A percentile compares a stretch with the other conserved stretches of the same genome.
These are phyloP conservation scores for Trametes gibbosa DNA, from an alignment of 768 basidiomycete species.

Conservation along the genomic window DNA sequence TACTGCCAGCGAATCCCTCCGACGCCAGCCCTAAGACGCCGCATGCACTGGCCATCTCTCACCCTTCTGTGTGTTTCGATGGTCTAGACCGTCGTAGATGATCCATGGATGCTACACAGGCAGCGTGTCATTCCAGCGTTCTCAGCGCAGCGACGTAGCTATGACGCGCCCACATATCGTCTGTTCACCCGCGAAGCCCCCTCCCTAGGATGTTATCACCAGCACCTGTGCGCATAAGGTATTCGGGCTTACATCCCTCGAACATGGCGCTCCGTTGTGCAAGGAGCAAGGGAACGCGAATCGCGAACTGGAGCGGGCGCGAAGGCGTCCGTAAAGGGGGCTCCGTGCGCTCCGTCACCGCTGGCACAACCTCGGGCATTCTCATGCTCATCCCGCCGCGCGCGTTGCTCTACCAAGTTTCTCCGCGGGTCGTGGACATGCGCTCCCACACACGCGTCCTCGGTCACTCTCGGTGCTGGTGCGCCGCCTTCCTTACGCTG, in stretches of 20 bases:
- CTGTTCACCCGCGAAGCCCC: background rate
- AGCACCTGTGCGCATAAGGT: too few species aligned
- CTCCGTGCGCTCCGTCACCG: too few species aligned
- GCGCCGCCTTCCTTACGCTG: background rate
- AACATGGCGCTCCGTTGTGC: slow-evolving; percentile 6
- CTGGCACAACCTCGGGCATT: slow-evolving; percentile 18
- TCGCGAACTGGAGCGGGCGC: background rate
- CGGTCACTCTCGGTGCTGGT: background rate
- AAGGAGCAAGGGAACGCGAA: background rate
- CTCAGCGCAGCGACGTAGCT: background rate
- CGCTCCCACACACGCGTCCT: slow-evolving; percentile 3
- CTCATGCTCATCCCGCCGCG: slow-evolving; percentile 16
- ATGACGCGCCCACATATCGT: background rate
- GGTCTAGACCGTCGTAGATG: background rate
- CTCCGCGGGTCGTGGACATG: background rate
- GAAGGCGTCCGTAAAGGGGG: background rate
- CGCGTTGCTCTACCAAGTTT: slow-evolving; percentile 9
- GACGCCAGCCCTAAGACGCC: slow-evolving; percentile 8
- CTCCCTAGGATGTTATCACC: background rate
- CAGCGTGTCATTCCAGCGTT: background rate
- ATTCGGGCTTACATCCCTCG: background rate
- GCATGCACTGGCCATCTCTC: background rate
- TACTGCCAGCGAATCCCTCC: slow-evolving; percentile 1
- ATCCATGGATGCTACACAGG: background rate
- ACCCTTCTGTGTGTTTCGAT: too few species aligned